Conservation (phyloP, 805 yeast species). For the Hanseniaspora hatyaiensis region DNA sequence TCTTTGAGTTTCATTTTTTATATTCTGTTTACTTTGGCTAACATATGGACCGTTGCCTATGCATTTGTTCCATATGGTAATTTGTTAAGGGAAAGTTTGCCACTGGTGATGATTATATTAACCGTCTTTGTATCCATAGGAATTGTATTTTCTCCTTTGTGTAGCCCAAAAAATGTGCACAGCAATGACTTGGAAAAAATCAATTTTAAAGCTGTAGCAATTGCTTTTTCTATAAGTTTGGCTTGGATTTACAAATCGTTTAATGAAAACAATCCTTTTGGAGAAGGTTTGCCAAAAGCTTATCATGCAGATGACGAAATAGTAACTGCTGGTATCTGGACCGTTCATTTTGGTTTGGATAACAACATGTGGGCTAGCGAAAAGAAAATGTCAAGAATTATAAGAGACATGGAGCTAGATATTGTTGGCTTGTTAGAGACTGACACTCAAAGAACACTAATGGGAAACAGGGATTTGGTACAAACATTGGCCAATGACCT, state of each 20-base stretch:
- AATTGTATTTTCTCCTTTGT: constrained; percentile 24
- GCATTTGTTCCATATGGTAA: constrained; percentile 97
- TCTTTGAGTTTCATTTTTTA: constrained; percentile 39
- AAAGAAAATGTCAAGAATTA: constrained; percentile 71
- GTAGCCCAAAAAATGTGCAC: no score
- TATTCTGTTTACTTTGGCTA: constrained; percentile 55
- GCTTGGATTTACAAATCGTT: constrained; percentile 21
- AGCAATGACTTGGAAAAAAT: not conserved
- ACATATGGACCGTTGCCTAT: constrained; percentile 95
- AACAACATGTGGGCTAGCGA: constrained; percentile 98
- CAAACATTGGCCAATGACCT: constrained; percentile 84
- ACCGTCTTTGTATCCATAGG: constrained; percentile 46
- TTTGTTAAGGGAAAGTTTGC: constrained; percentile 76
- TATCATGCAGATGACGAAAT: constrained; percentile 55
- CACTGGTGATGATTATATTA: constrained; percentile 51
- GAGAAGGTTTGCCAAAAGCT: constrained; percentile 44
- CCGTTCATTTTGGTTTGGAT: constrained; percentile 92
- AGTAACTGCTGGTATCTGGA: constrained; percentile 95
- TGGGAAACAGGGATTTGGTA: constrained; percentile 91
- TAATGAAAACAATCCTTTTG: constrained; percentile 23
- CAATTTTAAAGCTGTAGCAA: constrained; percentile 1
- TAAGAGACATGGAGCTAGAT: constrained; percentile 78
- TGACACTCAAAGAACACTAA: constrained; percentile 85
- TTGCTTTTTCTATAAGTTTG: constrained; percentile 18
- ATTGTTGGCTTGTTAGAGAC: constrained; percentile 83